These are phyloP conservation scores for Arachnomyces sp. DNA, from an alignment of 2,329 filamentous ascomycete genomes.

Conservation along the genomic window DNA sequence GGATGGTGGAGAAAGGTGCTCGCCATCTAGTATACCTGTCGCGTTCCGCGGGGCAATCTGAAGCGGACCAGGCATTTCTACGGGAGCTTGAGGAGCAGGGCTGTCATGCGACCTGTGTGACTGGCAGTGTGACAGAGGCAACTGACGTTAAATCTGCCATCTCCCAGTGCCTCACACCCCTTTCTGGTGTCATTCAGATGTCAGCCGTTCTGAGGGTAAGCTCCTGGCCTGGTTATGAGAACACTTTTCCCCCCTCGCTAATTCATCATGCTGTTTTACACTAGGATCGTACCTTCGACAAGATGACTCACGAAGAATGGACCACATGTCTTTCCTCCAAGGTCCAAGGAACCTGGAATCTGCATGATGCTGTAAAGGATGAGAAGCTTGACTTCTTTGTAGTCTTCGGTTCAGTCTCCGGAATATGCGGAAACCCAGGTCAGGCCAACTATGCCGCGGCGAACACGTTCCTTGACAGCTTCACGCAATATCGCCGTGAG, in stretches of 20 bases:
- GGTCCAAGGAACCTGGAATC: background rate
- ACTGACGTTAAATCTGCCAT: too few relatives aligned
- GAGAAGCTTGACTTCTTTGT: constrained; percentile 1
- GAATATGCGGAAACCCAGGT: background rate
- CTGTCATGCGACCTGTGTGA: background rate
- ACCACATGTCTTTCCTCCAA: too few relatives aligned
- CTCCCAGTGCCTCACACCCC: background rate
- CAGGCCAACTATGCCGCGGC: background rate
- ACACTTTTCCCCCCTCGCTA: too few relatives aligned
- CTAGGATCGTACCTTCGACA: background rate
- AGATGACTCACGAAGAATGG: constrained; percentile 1
- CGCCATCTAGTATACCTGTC: constrained; percentile 26
- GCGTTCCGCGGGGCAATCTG: constrained; percentile 5
- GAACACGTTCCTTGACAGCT: constrained; percentile 1
- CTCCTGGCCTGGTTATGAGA: too few relatives aligned
- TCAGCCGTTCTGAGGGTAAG: background rate
- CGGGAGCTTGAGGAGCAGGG: constrained; percentile 12
- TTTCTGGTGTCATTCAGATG: background rate
- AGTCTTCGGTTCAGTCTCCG: background rate
- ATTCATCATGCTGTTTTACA: background rate
- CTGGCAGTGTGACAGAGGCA: background rate
- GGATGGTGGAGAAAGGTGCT: constrained; percentile 27
- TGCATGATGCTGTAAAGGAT: background rate
- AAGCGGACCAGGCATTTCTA: constrained; percentile 13
- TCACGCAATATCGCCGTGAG: constrained; percentile 7